These are phyloP conservation scores for Stemphylium vesicarium DNA, from an alignment of 2,329 filamentous ascomycete species.

Conservation along the genomic window DNA sequence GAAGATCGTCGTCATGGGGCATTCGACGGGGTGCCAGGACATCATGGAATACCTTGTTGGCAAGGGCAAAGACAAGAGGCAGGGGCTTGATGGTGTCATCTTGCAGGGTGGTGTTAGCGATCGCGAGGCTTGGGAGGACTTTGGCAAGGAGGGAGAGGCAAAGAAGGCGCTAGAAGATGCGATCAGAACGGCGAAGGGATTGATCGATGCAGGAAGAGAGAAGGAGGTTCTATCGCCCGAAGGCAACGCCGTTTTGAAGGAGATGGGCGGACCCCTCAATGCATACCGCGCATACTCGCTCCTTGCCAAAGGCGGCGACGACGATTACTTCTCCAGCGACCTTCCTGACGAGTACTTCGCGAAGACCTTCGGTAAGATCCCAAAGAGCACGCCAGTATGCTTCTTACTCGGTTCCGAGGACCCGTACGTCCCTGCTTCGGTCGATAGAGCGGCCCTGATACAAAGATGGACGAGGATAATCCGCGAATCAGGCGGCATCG, in stretches of 20 bases:
- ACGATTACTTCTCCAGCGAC: conserved; percentile 89
- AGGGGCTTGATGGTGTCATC: conserved; percentile 73
- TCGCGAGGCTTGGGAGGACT: conserved; percentile 62
- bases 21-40: conserved; percentile 72
- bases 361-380: conserved; percentile 70
- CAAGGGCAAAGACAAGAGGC: conserved; percentile 47
- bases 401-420: conserved; percentile 71
- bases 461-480: conserved; percentile 61
- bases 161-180: conserved; percentile 14
- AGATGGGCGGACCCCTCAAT: conserved; percentile 56
- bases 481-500: conserved; percentile 51
- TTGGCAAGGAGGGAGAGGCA: conserved; percentile 42
- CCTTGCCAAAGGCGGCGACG: conserved; percentile 67
- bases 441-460: conserved; percentile 66
- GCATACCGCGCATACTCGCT: conserved; percentile 66
- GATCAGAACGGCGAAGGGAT: conserved; percentile 58
- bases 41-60: conserved; percentile 67
- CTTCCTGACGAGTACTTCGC: conserved; percentile 64
- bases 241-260: conserved; percentile 32
- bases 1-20: conserved; percentile 71
- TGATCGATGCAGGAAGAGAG: conserved; percentile 62
- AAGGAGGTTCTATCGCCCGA: conserved; percentile 61
- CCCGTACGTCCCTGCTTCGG: conserved; percentile 64
- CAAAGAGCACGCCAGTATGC: conserved; percentile 60
- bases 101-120: conserved; percentile 83